A percentile compares a stretch with the other conserved stretches of the same genome.
phyloP scores from a whole-genome alignment of 768 basidiomycete species.

The Tephrocybe sp. region DNA sequence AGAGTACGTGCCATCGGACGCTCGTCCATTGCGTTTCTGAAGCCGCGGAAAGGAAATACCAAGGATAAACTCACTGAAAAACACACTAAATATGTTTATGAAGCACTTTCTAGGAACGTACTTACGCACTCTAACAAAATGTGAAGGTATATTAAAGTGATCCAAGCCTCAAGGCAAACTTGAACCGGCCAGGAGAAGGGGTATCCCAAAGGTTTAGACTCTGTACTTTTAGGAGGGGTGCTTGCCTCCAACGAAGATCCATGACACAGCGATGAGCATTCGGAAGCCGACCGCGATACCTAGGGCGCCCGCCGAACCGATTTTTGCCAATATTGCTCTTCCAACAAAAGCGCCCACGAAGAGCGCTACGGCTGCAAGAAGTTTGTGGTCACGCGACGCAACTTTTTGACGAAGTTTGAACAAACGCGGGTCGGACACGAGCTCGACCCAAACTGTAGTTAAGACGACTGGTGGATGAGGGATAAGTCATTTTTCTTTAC shows the following conservation, averaged over 20 bases:
- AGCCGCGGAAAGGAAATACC: no score
- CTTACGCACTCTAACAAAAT: no score
- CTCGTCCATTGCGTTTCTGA: no score
- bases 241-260: conserved; percentile 62
- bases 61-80: no score
- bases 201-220: no score
- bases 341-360: conserved; percentile 75
- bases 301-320: conserved; percentile 62
- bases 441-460: conserved; percentile 87
- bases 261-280: conserved; percentile 56
- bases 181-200: no score
- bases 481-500: not conserved
- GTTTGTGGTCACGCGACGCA: conserved; percentile 23
- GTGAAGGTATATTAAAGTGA: no score
- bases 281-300: conserved; percentile 65
- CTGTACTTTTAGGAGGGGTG: not conserved
- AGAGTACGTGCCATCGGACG: no score
- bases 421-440: conserved; percentile 51
- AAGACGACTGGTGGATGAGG: conserved; percentile 55
- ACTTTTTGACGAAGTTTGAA: conserved; percentile 55
- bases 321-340: conserved; percentile 53
- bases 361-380: conserved; percentile 40
- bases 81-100: no score
- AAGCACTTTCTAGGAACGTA: no score
- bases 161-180: no score